A percentile compares a stretch with the other conserved stretches of the same genome.
phyloP scores from a whole-genome alignment of 2,329 filamentous ascomycete species.

The Pseudomassariella vexata region DNA sequence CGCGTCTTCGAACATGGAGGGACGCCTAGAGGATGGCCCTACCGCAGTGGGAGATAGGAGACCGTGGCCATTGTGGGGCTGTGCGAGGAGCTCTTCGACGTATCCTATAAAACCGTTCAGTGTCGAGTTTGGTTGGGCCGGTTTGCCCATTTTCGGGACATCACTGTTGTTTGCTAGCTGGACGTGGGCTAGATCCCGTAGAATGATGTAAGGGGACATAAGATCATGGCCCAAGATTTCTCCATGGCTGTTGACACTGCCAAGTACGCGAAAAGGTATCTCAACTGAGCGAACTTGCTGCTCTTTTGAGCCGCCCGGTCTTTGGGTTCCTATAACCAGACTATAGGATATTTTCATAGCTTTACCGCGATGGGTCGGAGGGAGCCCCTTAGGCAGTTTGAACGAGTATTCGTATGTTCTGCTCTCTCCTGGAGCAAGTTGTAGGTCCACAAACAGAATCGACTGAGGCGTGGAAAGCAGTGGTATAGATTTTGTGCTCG shows the following conservation, averaged over 20 bases:
- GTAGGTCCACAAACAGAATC: slow-evolving; percentile 89
- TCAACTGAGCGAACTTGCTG: slow-evolving; percentile 88
- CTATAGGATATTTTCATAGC: slow-evolving; percentile 92
- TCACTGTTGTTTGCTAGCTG: slow-evolving; percentile 37
- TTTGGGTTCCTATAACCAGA: slow-evolving; percentile 85
- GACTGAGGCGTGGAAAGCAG: slow-evolving; percentile 93
- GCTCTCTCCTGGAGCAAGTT: slow-evolving; percentile 82
- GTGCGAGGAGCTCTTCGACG: slow-evolving; percentile 67
- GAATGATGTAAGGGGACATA: slow-evolving; percentile 86
- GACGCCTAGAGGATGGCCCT: slow-evolving; percentile 46
- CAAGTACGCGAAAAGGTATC: slow-evolving; percentile 85
- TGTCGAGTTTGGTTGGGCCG: slow-evolving; percentile 28
- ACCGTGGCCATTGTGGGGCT: slow-evolving; percentile 50
- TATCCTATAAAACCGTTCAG: slow-evolving; percentile 69
- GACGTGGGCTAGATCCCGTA: slow-evolving; percentile 74
- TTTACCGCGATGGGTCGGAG: slow-evolving; percentile 84
- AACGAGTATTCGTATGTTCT: slow-evolving; percentile 83
- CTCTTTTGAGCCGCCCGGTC: slow-evolving; percentile 70
- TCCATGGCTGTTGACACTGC: slow-evolving; percentile 83
- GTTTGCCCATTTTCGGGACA: slow-evolving; percentile 19
- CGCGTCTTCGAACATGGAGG: slow-evolving; percentile 49
- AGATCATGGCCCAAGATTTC: slow-evolving; percentile 90
- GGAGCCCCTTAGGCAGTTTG: slow-evolving; percentile 78
- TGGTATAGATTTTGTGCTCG: slow-evolving; percentile 80
- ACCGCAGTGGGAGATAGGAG: slow-evolving; percentile 70